These are phyloP conservation scores for Nymphaea thermarum DNA, from an alignment of 164 flowering plant species.

Conservation along the genomic window DNA sequence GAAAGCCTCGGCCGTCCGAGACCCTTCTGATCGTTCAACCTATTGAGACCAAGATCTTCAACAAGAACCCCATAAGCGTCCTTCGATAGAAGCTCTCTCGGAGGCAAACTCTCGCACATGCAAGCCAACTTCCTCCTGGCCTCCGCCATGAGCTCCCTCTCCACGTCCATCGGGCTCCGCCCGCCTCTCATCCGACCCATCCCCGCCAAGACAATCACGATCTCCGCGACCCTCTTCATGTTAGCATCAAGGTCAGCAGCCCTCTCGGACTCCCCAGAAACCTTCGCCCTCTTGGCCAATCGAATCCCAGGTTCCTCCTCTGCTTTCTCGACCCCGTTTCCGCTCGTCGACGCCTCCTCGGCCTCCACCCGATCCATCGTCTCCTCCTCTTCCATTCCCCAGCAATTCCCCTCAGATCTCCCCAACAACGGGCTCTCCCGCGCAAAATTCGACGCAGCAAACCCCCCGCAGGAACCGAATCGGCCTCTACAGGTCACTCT, in stretches of 20 bases:
- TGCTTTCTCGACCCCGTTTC: neutral
- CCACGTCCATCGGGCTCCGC: conserved; percentile 40
- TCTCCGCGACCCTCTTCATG: conserved; percentile 62
- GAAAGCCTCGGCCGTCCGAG: conserved; percentile 52
- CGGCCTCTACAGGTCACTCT: neutral
- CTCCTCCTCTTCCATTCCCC: neutral
- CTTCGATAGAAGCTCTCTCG: conserved; percentile 50
- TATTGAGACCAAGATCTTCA: conserved; percentile 77
- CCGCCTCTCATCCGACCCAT: conserved; percentile 61
- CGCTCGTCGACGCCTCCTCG: neutral
- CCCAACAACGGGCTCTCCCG: neutral
- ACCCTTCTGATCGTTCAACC: conserved; percentile 38
- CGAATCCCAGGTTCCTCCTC: neutral
- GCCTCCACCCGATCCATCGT: neutral
- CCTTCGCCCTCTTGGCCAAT: neutral
- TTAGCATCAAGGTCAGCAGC: conserved; percentile 10
- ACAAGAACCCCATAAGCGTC: conserved; percentile 46
- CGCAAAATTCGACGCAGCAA: neutral
- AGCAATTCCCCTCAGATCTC: neutral
- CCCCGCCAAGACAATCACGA: conserved; percentile 57
- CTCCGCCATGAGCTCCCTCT: conserved; percentile 53
- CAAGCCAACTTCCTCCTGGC: conserved; percentile 51
- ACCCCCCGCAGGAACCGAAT: neutral
- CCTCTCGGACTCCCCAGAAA: neutral
- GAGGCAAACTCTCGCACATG: conserved; percentile 45